A percentile compares a stretch with the other conserved stretches of the same genome.
Conservation (phyloP, 108 stramenopile species). For the Cyclotella atomus region DNA sequence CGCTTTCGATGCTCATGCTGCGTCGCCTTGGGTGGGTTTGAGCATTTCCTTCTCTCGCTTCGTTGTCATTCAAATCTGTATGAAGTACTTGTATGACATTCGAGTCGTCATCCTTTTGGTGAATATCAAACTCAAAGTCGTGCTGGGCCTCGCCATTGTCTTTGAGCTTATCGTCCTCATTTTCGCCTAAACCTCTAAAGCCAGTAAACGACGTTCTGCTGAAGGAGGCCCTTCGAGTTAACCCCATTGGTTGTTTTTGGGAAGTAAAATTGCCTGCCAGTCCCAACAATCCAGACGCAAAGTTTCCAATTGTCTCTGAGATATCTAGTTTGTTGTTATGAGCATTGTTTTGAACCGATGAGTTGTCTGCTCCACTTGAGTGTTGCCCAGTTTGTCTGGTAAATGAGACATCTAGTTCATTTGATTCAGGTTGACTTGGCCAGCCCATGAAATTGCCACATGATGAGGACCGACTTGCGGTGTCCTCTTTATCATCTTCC, state of each 20-base stretch:
- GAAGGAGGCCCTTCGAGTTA: background rate
- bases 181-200: background rate
- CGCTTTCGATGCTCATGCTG: background rate
- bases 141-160: background rate
- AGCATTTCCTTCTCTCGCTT: background rate
- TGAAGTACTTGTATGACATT: background rate
- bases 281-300: constrained; percentile 18
- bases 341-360: background rate
- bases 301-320: constrained; percentile 16
- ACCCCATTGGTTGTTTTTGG: constrained; percentile 20
- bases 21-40: background rate
- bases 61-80: background rate
- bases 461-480: background rate
- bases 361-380: background rate
- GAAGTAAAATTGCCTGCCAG: constrained; percentile 11
- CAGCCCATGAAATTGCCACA: constrained; percentile 10
- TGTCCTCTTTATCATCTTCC: background rate
- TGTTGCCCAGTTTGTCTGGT: background rate
- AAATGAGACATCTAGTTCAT: background rate
- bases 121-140: background rate
- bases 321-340: constrained; percentile 14
- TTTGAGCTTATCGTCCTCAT: background rate
- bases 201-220: background rate
- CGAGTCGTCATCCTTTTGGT: background rate
- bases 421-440: background rate